Percentiles rank a stretch among this genome's conserved stretches.
phyloP scores from a whole-genome alignment of 2,329 filamentous ascomycete genomes.

The Cladorrhinum sp. region DNA sequence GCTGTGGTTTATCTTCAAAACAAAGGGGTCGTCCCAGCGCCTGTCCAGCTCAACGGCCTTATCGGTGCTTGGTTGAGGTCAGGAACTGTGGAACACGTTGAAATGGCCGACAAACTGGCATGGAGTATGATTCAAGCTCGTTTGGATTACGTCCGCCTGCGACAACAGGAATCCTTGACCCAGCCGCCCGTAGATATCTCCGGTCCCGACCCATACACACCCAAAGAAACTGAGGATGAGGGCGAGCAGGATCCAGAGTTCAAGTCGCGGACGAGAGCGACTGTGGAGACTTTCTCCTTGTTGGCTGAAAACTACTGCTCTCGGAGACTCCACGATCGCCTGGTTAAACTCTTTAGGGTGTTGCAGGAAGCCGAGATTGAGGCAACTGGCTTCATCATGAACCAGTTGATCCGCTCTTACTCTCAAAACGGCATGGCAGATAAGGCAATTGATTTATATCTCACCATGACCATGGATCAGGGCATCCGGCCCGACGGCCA shows the following conservation, averaged over 20 bases:
- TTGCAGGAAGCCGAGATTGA: conserved; percentile 62
- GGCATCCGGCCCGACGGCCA: conserved; percentile 60
- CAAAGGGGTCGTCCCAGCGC: conserved; percentile 63
- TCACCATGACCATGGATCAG: conserved; percentile 47
- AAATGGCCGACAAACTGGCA: conserved; percentile 64
- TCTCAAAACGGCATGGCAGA: conserved; percentile 56
- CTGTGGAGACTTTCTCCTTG: conserved; percentile 73
- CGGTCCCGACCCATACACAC: conserved; percentile 8
- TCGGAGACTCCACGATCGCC: conserved; percentile 54
- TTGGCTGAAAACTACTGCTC: conserved; percentile 69
- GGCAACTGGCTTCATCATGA: conserved; percentile 73
- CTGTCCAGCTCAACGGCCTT: conserved; percentile 78
- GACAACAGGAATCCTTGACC: conserved; percentile 34
- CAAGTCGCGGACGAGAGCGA: conserved; percentile 54
- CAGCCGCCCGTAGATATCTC: conserved; percentile 30
- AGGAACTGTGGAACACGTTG: conserved; percentile 50
- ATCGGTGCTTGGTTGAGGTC: conserved; percentile 74
- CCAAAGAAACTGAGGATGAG: neutral
- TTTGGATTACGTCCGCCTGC: conserved; percentile 58
- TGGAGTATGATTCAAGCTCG: conserved; percentile 75
- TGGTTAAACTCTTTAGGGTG: conserved; percentile 60
- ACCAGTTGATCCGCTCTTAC: conserved; percentile 69
- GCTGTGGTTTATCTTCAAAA: conserved; percentile 75
- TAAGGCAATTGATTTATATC: conserved; percentile 56
- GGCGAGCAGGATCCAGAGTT: conserved; percentile 28